Base-by-base conservation (phyloP, 2,329 filamentous ascomycete species). In the Colletotrichum paranaense region DNA sequence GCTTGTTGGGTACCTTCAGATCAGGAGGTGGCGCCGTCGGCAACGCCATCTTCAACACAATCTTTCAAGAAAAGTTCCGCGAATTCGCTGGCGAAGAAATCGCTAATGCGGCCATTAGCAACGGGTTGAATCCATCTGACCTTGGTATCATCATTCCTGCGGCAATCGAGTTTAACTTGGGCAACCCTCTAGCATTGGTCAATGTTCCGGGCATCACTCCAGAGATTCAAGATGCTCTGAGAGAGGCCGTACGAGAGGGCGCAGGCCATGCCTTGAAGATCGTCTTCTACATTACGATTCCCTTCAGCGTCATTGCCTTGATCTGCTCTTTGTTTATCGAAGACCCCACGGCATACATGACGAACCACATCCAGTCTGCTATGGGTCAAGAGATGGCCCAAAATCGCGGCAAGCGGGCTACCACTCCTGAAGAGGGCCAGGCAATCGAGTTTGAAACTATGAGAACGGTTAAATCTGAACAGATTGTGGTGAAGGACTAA, bases 11-110 rank as follows among this genome's bases (percentile, higher is more conserved):
- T 3, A 80, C 79, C 0, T 81, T 80, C 74, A 77, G 80, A 42
- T 78, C 76, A 22, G 77, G 73, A 11, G 81, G 81, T 28, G 80
- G 79, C 19, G 78, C 80, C 9, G 78, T 83, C 19, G 81, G 80
- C 24, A 82, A 79, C 49, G 80, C 81, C 28, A 77, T 83, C 64
- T 82, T 82, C 76, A 77, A 77, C 19, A 80, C 80, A 8, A 80
- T 82, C 65, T 75, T 75, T 62, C 73, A 75, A n/a, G 66, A 75
- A 24, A 74, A 65, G 9, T 75, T 75, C 59, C 58, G 56, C 0
- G 68, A 80, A 58, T 81, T 75, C 42, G 77, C 76, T n/a, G 78
- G 73, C 3, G 65, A 74, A 5, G 76, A 78, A 7, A 77, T 84
- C 46, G 75, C 77, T 7, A 60, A 55, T 5, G 79, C 80, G 0